These are phyloP conservation scores for Cardamine occulta DNA, from an alignment of 345 rosid species.

Conservation along the genomic window DNA sequence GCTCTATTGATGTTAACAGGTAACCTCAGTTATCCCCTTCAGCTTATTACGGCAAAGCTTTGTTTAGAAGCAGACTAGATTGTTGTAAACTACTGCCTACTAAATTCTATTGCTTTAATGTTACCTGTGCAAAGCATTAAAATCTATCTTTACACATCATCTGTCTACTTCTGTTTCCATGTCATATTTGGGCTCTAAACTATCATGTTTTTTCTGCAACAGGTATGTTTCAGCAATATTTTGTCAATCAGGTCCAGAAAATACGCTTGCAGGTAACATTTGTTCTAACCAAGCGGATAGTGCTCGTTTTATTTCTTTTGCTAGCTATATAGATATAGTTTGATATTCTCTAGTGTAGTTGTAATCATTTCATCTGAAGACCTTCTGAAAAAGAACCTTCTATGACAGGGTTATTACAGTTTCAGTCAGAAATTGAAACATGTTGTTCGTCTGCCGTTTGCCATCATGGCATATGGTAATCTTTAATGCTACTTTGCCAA, in stretches of 20 bases:
- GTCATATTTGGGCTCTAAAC: background rate
- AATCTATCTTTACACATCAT: background rate
- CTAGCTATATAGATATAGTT: slow-evolving; percentile 1
- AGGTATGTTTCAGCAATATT: slow-evolving; percentile 91
- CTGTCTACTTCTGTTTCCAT: slow-evolving; percentile 8
- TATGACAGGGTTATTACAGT: slow-evolving; percentile 90
- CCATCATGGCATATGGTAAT: slow-evolving; percentile 87
- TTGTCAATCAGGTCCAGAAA: slow-evolving; percentile 92
- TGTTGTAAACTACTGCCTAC: too few species aligned
- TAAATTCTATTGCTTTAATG: background rate
- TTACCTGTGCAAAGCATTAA: background rate
- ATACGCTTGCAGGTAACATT: slow-evolving; percentile 81
- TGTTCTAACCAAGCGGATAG: background rate
- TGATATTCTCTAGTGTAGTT: background rate
- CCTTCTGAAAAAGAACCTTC: slow-evolving; percentile 20
- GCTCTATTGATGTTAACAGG: slow-evolving; percentile 77
- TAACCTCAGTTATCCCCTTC: slow-evolving; percentile 20
- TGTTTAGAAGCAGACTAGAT: background rate
- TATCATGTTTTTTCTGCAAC: slow-evolving; percentile 39
- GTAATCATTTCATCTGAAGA: slow-evolving; percentile 3
- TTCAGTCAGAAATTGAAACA: slow-evolving; percentile 98
- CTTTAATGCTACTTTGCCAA: background rate
- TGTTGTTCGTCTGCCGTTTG: slow-evolving; percentile 89
- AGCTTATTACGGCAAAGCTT: slow-evolving; percentile 14
- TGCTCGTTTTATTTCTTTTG: slow-evolving; percentile 1